phyloP scores from a whole-genome alignment of 306 rosid species.

The Quercus robur region DNA sequence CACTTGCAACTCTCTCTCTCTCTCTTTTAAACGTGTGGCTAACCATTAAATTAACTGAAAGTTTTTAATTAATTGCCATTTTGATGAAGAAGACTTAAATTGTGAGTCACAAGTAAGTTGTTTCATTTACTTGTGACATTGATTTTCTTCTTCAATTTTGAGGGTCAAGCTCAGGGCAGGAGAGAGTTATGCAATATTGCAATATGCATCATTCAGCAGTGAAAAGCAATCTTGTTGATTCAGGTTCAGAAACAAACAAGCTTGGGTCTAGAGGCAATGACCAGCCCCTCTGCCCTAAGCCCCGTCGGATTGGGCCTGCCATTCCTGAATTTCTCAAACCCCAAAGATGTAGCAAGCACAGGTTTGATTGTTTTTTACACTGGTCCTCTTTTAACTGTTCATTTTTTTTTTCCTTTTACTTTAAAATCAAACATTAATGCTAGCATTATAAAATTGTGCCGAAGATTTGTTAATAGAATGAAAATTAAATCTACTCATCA shows the following conservation, averaged over 20 bases:
- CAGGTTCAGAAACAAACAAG: slow-evolving; percentile 34
- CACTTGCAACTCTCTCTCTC: slow-evolving; percentile 23
- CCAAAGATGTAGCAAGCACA: slow-evolving; percentile 49
- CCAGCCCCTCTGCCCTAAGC: slow-evolving; percentile 78
- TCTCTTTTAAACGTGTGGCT: slow-evolving; percentile 40
- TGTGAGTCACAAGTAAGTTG: slow-evolving; percentile 28
- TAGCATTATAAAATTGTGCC: background rate
- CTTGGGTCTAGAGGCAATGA: slow-evolving; percentile 29
- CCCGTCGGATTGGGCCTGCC: slow-evolving; percentile 47
- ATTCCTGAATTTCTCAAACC: slow-evolving; percentile 72
- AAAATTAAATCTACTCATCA: too few species aligned
- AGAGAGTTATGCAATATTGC: slow-evolving; percentile 16
- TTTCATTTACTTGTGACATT: slow-evolving; percentile 34
- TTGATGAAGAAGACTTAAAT: slow-evolving; percentile 25
- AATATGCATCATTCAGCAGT: slow-evolving; percentile 46
- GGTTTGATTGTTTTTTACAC: slow-evolving; percentile 27
- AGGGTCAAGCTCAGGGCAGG: slow-evolving; percentile 7
- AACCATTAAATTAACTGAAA: slow-evolving; percentile 28
- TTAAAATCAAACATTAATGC: background rate
- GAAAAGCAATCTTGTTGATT: slow-evolving; percentile 55
- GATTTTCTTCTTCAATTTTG: slow-evolving; percentile 14
- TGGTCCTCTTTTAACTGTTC: background rate
- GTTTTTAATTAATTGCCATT: slow-evolving; percentile 24
- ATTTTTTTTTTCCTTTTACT: background rate
- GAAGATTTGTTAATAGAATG: too few species aligned